These are phyloP conservation scores for Tylopilus vinaceipallidus DNA, from an alignment of 768 basidiomycete genomes.

Conservation along the genomic window DNA sequence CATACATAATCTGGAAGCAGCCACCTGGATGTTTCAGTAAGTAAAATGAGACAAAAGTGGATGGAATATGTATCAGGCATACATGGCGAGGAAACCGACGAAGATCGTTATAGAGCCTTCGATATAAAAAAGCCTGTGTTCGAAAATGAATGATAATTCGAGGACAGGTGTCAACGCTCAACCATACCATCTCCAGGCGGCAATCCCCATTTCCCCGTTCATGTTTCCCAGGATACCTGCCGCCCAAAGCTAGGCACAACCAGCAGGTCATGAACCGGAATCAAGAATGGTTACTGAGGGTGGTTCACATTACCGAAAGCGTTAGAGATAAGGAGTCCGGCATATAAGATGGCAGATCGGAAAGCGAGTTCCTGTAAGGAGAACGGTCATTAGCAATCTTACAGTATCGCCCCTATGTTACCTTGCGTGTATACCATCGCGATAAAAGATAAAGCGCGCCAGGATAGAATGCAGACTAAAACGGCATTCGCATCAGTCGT, in stretches of 20 bases:
- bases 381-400: not conserved
- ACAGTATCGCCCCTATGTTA: not conserved
- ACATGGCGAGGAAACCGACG: constrained; percentile 57
- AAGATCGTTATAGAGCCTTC: constrained; percentile 65
- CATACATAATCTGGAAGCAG: no score
- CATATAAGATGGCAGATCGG: constrained; percentile 57
- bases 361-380: constrained; percentile 57
- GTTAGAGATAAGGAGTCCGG: constrained; percentile 57
- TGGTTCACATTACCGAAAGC: constrained; percentile 60
- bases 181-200: constrained; percentile 67
- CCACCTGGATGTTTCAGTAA: constrained; percentile 39
- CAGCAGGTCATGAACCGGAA: not conserved
- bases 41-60: not conserved
- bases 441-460: constrained; percentile 43
- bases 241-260: constrained; percentile 53
- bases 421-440: constrained; percentile 24
- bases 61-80: not conserved
- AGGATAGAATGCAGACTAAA: constrained; percentile 62
- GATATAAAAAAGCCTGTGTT: constrained; percentile 64
- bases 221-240: constrained; percentile 69
- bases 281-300: not conserved
- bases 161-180: not conserved
- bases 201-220: constrained; percentile 63
- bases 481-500: not conserved
- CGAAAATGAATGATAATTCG: not conserved